Conservation (phyloP, 169 alveolate species). For the Plasmodium reichenowi region DNA sequence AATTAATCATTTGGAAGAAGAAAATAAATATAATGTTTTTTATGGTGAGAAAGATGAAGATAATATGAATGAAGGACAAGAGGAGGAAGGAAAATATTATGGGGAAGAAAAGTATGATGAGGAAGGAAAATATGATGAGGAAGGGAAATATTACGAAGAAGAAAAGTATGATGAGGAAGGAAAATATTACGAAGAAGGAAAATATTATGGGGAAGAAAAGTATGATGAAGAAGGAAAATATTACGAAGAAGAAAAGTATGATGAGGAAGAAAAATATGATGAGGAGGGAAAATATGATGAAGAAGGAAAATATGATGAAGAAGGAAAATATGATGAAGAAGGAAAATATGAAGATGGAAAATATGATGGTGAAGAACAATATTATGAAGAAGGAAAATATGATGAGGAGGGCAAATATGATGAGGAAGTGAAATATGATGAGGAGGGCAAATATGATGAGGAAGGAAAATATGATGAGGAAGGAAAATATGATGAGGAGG, state of each 20-base stretch:
- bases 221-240: not conserved
- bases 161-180: not conserved
- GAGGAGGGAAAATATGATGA: not conserved
- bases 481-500: not conserved
- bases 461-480: not conserved
- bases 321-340: not conserved
- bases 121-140: not conserved
- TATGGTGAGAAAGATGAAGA: too few relatives aligned
- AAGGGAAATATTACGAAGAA: not conserved
- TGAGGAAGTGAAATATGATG: not conserved
- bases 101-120: not conserved
- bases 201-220: not conserved
- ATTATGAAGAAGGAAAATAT: not conserved
- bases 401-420: not conserved
- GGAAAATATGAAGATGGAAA: not conserved
- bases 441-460: not conserved
- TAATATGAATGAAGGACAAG: not conserved
- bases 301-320: not conserved
- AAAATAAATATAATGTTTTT: too few relatives aligned
- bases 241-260: not conserved
- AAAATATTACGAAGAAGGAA: too few relatives aligned
- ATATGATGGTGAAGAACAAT: not conserved
- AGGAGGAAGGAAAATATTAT: not conserved
- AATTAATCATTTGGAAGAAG: too few relatives aligned
- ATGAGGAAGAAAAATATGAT: not conserved